Percentiles rank a stretch among this genome's conserved stretches.
Conservation (phyloP, 495 filamentous ascomycete species). For the Aspergillus homomorphus region DNA sequence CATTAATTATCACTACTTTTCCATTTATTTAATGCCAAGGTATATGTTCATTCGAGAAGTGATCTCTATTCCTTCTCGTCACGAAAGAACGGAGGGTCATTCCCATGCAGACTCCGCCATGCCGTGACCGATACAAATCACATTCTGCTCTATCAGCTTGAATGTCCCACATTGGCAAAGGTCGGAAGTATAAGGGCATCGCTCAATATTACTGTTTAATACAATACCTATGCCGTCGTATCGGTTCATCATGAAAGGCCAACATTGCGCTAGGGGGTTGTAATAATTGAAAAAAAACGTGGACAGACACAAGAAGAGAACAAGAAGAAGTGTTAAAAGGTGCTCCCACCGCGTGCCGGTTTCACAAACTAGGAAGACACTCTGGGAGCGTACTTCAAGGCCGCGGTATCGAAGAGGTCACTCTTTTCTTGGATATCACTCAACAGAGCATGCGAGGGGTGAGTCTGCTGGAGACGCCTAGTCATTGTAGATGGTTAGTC, state of each 20-base stretch:
- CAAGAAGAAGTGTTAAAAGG: conserved; percentile 10
- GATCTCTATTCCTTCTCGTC: too few species aligned
- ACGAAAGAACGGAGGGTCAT: too few species aligned
- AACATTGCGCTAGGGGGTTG: not conserved
- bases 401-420: conserved; percentile 73
- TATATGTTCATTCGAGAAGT: too few species aligned
- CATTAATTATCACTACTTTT: too few species aligned
- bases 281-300: not conserved
- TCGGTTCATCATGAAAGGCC: conserved; percentile 17
- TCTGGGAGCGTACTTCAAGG: conserved; percentile 72
- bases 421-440: conserved; percentile 72
- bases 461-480: conserved; percentile 56
- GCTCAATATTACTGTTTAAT: conserved; percentile 18
- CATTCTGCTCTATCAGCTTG: too few species aligned
- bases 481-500: conserved; percentile 6
- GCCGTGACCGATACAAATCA: too few species aligned
- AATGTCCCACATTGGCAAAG: not conserved
- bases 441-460: conserved; percentile 64
- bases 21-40: too few species aligned
- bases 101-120: too few species aligned
- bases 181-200: conserved; percentile 8
- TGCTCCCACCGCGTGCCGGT: not conserved
- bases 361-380: conserved; percentile 50
- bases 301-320: conserved; percentile 11
- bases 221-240: conserved; percentile 20